These are phyloP conservation scores for Akebia trifoliata DNA, from an alignment of 164 flowering plant species.

Conservation along the genomic window DNA sequence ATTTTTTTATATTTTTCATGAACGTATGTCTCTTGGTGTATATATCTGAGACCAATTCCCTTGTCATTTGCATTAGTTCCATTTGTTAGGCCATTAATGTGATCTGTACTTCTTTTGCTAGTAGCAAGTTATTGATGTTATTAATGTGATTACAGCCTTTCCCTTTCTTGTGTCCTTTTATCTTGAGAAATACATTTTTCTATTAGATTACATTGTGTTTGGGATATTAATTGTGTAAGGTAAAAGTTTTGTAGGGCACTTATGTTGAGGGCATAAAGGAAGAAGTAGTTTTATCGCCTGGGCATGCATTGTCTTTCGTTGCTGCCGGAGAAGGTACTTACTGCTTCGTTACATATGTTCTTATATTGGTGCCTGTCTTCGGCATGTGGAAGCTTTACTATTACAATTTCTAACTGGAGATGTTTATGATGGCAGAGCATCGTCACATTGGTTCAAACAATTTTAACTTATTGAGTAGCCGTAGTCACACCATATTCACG, in stretches of 20 bases:
- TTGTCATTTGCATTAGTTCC: too few relatives aligned
- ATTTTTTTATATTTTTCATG: too few relatives aligned
- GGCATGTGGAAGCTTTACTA: not conserved
- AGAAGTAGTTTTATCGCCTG: constrained; percentile 97
- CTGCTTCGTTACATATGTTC: not conserved
- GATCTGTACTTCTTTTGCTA: too few relatives aligned
- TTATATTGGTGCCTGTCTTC: not conserved
- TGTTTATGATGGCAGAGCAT: constrained; percentile 63
- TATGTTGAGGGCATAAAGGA: constrained; percentile 99
- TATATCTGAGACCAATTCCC: too few relatives aligned
- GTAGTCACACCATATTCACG: constrained; percentile 96
- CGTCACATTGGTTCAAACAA: constrained; percentile 99
- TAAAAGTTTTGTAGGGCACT: constrained; percentile 74
- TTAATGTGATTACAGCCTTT: not conserved
- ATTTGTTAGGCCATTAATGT: too few relatives aligned
- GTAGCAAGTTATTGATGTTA: too few relatives aligned
- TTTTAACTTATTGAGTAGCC: constrained; percentile 86
- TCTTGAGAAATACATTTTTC: not conserved
- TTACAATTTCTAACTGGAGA: constrained; percentile 1
- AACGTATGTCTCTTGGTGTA: too few relatives aligned
- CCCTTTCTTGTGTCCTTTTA: not conserved
- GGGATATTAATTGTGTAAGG: not conserved
- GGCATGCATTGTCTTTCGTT: constrained; percentile 98
- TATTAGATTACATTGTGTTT: not conserved
- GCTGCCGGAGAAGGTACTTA: constrained; percentile 95